A percentile compares a stretch with the other conserved stretches of the same genome.
Conservation (phyloP, 2,329 filamentous ascomycete genomes). For the Pyrenophora seminiperda region DNA sequence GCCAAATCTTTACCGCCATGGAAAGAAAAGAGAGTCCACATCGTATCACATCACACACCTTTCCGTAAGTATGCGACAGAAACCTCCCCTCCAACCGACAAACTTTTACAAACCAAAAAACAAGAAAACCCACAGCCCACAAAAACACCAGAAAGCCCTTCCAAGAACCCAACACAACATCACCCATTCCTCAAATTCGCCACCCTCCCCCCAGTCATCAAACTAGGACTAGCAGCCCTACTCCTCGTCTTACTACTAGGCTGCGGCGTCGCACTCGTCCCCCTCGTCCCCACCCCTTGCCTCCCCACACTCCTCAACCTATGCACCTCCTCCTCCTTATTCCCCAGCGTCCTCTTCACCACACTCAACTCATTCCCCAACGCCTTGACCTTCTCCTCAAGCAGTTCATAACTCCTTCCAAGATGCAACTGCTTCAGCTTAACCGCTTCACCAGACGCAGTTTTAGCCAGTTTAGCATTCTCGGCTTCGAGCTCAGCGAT, state of each 20-base stretch:
- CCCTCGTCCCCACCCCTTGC: slow-evolving; percentile 36
- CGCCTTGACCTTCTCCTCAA: slow-evolving; percentile 12
- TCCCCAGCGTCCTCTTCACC: slow-evolving; percentile 21
- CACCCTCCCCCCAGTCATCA: slow-evolving; percentile 23
- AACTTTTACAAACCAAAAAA: too few relatives aligned
- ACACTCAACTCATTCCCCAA: slow-evolving; percentile 17
- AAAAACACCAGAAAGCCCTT: too few relatives aligned
- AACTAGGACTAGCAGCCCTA: slow-evolving; percentile 37
- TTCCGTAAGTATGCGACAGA: too few relatives aligned
- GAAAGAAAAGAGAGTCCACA: too few relatives aligned
- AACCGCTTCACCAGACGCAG: slow-evolving; percentile 25
- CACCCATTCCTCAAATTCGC: slow-evolving; percentile 31
- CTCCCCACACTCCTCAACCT: slow-evolving; percentile 26
- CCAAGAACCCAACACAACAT: not conserved
- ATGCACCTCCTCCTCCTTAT: slow-evolving; percentile 33
- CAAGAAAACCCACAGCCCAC: too few relatives aligned
- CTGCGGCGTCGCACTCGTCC: slow-evolving; percentile 36
- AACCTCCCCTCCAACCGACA: too few relatives aligned
- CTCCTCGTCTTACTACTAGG: slow-evolving; percentile 33
- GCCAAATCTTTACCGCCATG: too few relatives aligned
- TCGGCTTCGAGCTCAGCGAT: slow-evolving; percentile 21
- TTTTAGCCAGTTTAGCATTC: slow-evolving; percentile 18
- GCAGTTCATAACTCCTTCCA: slow-evolving; percentile 15
- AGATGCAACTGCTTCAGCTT: slow-evolving; percentile 28
- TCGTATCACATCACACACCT: too few relatives aligned